Evolutionary conservation across 1,284 basidiomycete genomes (phyloP).

Genomic region (Hortiboletus rubellus): DNA sequence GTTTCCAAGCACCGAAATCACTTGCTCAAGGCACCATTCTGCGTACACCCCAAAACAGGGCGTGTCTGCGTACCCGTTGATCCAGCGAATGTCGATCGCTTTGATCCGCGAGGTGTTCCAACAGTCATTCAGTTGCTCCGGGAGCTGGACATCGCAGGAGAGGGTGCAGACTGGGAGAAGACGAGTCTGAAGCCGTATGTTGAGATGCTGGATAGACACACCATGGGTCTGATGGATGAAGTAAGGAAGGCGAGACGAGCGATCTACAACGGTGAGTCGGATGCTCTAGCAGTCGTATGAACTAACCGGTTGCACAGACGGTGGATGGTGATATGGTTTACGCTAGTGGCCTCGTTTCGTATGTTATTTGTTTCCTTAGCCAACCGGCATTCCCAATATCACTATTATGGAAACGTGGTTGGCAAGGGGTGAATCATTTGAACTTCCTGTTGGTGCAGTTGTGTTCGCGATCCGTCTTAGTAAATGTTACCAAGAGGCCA

Average conservation of each 20-base stretch:
- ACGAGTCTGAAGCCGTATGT: conserved; percentile 88
- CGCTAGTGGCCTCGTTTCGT: neutral
- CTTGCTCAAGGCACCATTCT: conserved; percentile 96
- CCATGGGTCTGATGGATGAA: conserved; percentile 57
- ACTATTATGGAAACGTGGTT: too few species aligned
- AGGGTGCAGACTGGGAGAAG: conserved; percentile 62
- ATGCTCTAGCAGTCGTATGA: neutral
- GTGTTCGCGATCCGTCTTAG: too few species aligned
- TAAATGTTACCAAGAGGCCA: too few species aligned
- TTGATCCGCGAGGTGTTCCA: conserved; percentile 86
- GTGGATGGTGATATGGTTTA: conserved; percentile 19
- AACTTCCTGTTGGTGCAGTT: too few species aligned
- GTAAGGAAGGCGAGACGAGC: conserved; percentile 53
- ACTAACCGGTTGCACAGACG: conserved; percentile 16
- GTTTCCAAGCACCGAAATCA: conserved; percentile 98
- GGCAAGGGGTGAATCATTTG: too few species aligned
- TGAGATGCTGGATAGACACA: conserved; percentile 54
- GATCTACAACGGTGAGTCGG: conserved; percentile 18
- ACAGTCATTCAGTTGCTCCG: conserved; percentile 76
- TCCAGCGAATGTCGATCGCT: conserved; percentile 64
- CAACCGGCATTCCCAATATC: too few species aligned
- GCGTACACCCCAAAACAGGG: conserved; percentile 54
- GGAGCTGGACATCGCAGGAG: conserved; percentile 65
- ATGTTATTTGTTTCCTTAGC: too few species aligned
- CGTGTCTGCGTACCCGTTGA: conserved; percentile 73